Conservation (phyloP, 768 basidiomycete species). For the Gelatoporia subvermispora region DNA sequence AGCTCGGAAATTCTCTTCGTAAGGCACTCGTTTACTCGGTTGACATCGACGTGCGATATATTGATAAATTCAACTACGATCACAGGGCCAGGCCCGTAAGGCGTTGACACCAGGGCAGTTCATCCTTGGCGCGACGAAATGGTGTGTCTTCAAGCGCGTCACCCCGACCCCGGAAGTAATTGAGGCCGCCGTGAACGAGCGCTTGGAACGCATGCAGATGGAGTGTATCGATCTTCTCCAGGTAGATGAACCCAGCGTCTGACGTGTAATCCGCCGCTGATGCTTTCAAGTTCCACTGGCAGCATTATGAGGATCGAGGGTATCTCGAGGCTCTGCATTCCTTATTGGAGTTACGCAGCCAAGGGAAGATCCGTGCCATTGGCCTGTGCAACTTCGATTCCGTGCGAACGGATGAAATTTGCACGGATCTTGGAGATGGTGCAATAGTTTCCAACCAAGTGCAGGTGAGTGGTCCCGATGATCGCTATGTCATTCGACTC, state of each 20-base stretch:
- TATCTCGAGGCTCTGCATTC: conserved; percentile 42
- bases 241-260: conserved; percentile 31
- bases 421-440: conserved; percentile 61
- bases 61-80: background rate
- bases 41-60: background rate
- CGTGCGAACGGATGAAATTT: conserved; percentile 69
- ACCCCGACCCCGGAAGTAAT: conserved; percentile 49
- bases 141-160: conserved; percentile 67
- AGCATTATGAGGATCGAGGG: conserved; percentile 49
- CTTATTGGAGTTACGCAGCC: conserved; percentile 49
- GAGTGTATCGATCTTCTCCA: conserved; percentile 64
- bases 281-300: conserved; percentile 67
- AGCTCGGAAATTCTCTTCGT: conserved; percentile 78
- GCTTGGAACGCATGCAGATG: conserved; percentile 60
- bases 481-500: background rate
- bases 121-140: conserved; percentile 75
- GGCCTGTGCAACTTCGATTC: conserved; percentile 81
- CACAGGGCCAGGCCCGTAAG: conserved; percentile 63
- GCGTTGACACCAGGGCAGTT: conserved; percentile 38
- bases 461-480: conserved; percentile 41
- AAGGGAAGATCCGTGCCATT: conserved; percentile 55
- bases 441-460: conserved; percentile 76
- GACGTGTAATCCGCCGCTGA: background rate
- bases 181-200: conserved; percentile 56
- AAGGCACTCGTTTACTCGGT: conserved; percentile 25